Conservation (phyloP, 2,329 filamentous ascomycete genomes). For the Neonectria faginata region DNA sequence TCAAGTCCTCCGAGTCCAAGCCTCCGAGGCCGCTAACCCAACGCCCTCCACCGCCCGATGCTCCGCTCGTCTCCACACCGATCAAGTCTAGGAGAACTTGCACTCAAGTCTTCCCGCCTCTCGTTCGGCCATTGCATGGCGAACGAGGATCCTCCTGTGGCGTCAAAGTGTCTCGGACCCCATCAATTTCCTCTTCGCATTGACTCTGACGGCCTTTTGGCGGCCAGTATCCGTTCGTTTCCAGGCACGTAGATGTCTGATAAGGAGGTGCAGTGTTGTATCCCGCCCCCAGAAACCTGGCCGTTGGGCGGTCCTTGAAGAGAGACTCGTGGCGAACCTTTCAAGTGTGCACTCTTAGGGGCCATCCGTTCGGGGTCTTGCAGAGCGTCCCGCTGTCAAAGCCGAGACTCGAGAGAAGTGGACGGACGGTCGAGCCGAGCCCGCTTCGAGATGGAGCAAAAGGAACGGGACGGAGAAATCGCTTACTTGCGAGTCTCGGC, state of each 20-base stretch:
- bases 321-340: not conserved
- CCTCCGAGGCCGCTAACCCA: conserved; percentile 28
- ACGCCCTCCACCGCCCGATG: conserved; percentile 31
- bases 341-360: conserved; percentile 11
- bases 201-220: not conserved
- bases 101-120: conserved; percentile 20
- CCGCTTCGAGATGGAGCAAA: not conserved
- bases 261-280: not conserved
- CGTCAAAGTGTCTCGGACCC: conserved; percentile 15
- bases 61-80: conserved; percentile 22
- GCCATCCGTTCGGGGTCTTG: not conserved
- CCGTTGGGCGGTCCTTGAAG: conserved; percentile 26
- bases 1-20: conserved; percentile 28
- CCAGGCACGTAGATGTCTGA: not conserved
- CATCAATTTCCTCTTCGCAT: not conserved
- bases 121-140: conserved; percentile 2
- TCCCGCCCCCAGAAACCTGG: conserved; percentile 28
- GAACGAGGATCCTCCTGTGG: conserved; percentile 14
- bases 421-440: conserved; percentile 5
- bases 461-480: not conserved
- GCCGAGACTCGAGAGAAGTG: not conserved
- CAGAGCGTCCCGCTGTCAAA: no score
- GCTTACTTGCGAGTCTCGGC: not conserved
- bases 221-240: not conserved
- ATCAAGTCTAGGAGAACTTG: conserved; percentile 2